Base-by-base conservation (phyloP, 305 asterid genomes). In the Solanum hybrid region DNA sequence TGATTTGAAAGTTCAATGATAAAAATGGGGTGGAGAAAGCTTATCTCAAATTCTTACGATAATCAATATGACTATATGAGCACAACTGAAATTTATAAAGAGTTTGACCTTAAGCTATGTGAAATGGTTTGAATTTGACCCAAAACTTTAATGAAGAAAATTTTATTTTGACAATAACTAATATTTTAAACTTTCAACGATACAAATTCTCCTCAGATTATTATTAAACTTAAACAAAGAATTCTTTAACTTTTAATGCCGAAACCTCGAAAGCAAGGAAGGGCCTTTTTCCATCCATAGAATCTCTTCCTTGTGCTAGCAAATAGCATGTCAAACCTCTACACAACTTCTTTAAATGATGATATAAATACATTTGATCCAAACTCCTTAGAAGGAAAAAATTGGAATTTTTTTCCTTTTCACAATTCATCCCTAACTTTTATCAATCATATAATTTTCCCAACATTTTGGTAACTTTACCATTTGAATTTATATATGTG, bases 131-230 rank as follows among this genome's bases (percentile, higher is more conserved):
- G 16, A 24, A 26, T 26, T 26, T 26, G 18, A 5, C 8, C 0
- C 4, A 8, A 11, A 24, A 71, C 4, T 10, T 11, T 71, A 16
- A 11, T 5, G 14, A 71, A 26, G 33, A 12, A 13, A 5, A 71
- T 0, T 0, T 11, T 64, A 0, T 64, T 64, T 24, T 22, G 5
- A 64, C 13, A 1, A 22, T 0, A 22, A 64, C 7, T 22, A 57
- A 18, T 57, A 46, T 1, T 46, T 46, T 46, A 0, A 46, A 46
- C 8, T 14, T 46, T 16, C 2, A 46, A 46, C 0, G 3, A 14
- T 5, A 14, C 8, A 14, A 46, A 46, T 46, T 46, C 4, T 31
- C 4, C 33, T 31, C 4, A 31, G 33, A 31, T 31, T 31, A 31
- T 31, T 31, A 31, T 31, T 31, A 31, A 31, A 31, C 33, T 31